Conservation (phyloP, 1,284 basidiomycete species). For the Retiboletus flavoniger region DNA sequence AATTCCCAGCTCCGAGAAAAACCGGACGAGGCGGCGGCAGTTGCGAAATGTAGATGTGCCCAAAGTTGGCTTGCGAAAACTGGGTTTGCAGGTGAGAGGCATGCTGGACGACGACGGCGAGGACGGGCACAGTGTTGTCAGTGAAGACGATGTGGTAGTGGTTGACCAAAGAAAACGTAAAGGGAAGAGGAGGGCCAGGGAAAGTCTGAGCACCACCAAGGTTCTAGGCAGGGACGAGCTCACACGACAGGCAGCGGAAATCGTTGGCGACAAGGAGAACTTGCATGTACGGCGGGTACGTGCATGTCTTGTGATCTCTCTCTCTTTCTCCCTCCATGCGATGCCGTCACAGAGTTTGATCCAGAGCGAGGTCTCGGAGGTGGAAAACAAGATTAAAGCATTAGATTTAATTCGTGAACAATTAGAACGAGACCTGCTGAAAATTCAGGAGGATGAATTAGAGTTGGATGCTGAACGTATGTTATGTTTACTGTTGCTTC, state of each 20-base stretch:
- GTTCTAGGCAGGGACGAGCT: conserved; percentile 81
- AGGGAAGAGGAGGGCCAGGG: conserved; percentile 58
- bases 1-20: conserved; percentile 80
- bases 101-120: conserved; percentile 61
- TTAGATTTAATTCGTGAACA: conserved; percentile 80
- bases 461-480: conserved; percentile 92
- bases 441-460: conserved; percentile 91
- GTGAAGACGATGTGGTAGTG: conserved; percentile 66
- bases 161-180: conserved; percentile 50
- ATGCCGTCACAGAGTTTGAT: conserved; percentile 67
- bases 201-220: conserved; percentile 68
- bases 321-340: conserved; percentile 8
- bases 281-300: conserved; percentile 79
- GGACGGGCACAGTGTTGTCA: conserved; percentile 59
- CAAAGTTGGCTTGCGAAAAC: conserved; percentile 72
- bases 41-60: conserved; percentile 80
- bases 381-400: conserved; percentile 84
- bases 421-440: conserved; percentile 81
- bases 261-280: conserved; percentile 86
- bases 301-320: conserved; percentile 22
- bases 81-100: conserved; percentile 77
- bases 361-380: conserved; percentile 82
- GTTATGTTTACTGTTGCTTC: conserved; percentile 46
- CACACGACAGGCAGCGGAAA: conserved; percentile 78
- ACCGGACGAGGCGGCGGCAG: conserved; percentile 72